Evolutionary conservation across 495 filamentous ascomycete genomes (phyloP), one percentile per base, ranked within the genome.

Genomic region (Copromyces sp.): DNA sequence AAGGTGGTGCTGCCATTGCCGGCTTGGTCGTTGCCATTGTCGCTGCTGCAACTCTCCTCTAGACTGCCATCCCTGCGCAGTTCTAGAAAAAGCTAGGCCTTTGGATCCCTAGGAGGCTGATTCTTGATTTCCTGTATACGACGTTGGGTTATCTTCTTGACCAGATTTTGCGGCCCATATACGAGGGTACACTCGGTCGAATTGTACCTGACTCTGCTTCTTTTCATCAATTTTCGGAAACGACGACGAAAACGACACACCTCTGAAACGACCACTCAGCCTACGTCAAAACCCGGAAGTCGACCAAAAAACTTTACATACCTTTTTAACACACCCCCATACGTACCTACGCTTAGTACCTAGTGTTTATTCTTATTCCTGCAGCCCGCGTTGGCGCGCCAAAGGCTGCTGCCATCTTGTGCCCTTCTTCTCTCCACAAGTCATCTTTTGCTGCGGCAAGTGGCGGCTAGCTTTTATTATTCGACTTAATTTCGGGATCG

Each of bases 21-120:
- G 83, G 83, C 24, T 75, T 86, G 38, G 78, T 86, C 37, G 82
- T 86, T 17, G 84, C 84, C 69, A 77, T 86, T 8, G 79, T 86
- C 16, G 84, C 83, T 24, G 83, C 83, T 5, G 79, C 80, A 44
- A 83, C 81, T 44, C 75, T 86, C 37, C 79, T 82, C 37, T 86
- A 71, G 16, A 65, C 29, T 65, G 53, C 53, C 8, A 2, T 17
- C 53, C 8, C 14, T 35, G 14, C 53, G 14, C 29, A 35, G 7
- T 9, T 65, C 29, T 35, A 8, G 12, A 37, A 65, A 9, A 14
- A 44, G 6, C 2, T 35, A 14, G 29, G 3, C 3, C 53, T 29
- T 35, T 16, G 47, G 5, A 12, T 29, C 5, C 9, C 20, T 29
- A 12, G 20, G 47, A 59, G 47, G 5, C 47, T 12, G 20, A 29